phyloP scores from a whole-genome alignment of 768 basidiomycete genomes.

The Russula olivacea region DNA sequence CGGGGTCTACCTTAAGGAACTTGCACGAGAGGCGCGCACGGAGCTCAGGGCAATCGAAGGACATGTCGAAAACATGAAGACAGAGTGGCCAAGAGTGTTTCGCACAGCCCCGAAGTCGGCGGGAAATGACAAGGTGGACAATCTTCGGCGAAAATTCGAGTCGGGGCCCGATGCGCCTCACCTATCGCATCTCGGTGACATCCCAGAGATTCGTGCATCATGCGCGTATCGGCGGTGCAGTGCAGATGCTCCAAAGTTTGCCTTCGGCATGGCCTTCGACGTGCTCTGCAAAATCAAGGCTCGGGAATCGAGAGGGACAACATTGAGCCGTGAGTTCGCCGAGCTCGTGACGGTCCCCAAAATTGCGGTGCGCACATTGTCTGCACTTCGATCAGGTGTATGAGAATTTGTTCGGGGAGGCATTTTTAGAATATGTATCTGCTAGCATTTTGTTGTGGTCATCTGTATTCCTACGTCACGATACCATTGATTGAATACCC shows the following conservation, averaged over 20 bases:
- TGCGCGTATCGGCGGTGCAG: conserved; percentile 9
- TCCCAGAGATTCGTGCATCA: conserved; percentile 18
- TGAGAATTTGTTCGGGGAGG: not conserved
- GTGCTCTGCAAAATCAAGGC: conserved; percentile 22
- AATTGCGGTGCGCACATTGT: conserved; percentile 13
- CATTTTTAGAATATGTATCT: not conserved
- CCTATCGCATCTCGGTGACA: conserved; percentile 12
- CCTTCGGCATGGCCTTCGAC: conserved; percentile 15
- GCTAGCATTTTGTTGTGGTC: not conserved
- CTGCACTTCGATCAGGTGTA: not conserved
- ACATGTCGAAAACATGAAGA: conserved; percentile 34
- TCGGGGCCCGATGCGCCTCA: conserved; percentile 12
- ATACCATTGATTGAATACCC: not conserved
- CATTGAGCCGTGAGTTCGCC: conserved; percentile 15
- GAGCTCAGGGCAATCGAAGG: conserved; percentile 34
- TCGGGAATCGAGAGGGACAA: conserved; percentile 1
- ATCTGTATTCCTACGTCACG: not conserved
- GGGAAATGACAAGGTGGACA: not conserved
- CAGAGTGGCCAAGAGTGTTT: conserved; percentile 18
- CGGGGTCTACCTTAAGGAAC: conserved; percentile 13
- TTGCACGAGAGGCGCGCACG: conserved; percentile 32
- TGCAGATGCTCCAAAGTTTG: not conserved
- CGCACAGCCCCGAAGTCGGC: not conserved
- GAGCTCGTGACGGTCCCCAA: conserved; percentile 36
- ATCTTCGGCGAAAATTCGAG: conserved; percentile 4